Conservation (phyloP, 164 flowering plant genomes). For the Amborella trichopoda region DNA sequence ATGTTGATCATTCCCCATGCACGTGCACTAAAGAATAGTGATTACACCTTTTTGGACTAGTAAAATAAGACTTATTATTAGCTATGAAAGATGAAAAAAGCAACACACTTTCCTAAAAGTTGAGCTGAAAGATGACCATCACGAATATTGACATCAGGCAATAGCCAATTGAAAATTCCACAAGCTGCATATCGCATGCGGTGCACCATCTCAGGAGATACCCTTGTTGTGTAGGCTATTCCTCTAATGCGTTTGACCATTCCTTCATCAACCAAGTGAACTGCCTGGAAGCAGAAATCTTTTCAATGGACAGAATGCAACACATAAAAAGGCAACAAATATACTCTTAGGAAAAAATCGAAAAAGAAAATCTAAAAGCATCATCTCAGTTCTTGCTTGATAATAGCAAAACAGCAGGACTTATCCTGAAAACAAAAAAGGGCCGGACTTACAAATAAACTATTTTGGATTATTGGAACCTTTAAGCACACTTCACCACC, state of each 20-base stretch:
- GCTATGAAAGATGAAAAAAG: too few species aligned
- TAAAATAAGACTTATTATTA: too few species aligned
- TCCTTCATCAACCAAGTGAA: slow-evolving; percentile 83
- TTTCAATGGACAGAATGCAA: neutral
- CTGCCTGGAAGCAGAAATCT: slow-evolving; percentile 33
- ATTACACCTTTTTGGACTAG: too few species aligned
- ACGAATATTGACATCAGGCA: slow-evolving; percentile 79
- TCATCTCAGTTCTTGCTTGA: too few species aligned
- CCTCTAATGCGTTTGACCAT: slow-evolving; percentile 94
- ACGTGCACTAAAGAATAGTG: too few species aligned
- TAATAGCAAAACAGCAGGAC: too few species aligned
- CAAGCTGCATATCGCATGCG: slow-evolving; percentile 70
- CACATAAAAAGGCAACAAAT: too few species aligned
- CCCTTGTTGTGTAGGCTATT: slow-evolving; percentile 54
- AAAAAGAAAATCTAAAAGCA: too few species aligned
- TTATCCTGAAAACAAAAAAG: neutral
- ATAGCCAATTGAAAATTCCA: slow-evolving; percentile 66
- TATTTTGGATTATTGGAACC: slow-evolving; percentile 38
- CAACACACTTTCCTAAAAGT: slow-evolving; percentile 69
- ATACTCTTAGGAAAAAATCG: too few species aligned
- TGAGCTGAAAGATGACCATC: slow-evolving; percentile 65
- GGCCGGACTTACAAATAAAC: slow-evolving; percentile 19
- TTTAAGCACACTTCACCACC: slow-evolving; percentile 76
- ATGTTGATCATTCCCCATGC: too few species aligned
- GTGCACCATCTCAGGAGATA: slow-evolving; percentile 60